Percentiles rank a stretch among this genome's conserved stretches.
Evolutionary conservation across 305 asterid genomes (phyloP).

Genomic region (Nicotiana rustica): DNA sequence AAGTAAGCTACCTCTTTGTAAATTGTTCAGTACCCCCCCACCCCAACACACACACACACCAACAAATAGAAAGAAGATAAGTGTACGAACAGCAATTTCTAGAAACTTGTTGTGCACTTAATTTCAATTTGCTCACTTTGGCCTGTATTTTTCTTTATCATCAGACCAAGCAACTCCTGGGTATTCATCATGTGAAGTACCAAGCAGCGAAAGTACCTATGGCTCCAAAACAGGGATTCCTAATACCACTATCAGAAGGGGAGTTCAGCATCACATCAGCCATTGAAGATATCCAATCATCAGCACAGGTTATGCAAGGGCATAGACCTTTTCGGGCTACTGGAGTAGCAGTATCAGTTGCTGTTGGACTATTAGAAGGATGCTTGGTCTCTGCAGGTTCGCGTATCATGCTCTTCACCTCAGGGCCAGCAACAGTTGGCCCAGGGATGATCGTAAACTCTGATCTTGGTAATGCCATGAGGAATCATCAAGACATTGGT

Average conservation of each 20-base stretch:
- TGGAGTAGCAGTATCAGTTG: slow-evolving; percentile 86
- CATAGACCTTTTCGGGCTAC: slow-evolving; percentile 82
- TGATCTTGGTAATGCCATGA: slow-evolving; percentile 60
- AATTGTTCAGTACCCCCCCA: not conserved
- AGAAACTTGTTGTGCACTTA: not conserved
- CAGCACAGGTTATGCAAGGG: slow-evolving; percentile 57
- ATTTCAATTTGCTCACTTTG: slow-evolving; percentile 24
- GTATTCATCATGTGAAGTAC: slow-evolving; percentile 65
- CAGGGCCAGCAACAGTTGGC: slow-evolving; percentile 92
- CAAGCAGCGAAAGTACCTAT: slow-evolving; percentile 64
- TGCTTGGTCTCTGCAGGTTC: slow-evolving; percentile 73
- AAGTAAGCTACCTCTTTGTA: slow-evolving; percentile 6
- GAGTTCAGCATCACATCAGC: slow-evolving; percentile 88
- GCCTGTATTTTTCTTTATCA: slow-evolving; percentile 30
- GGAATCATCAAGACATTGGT: slow-evolving; percentile 80
- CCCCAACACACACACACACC: no score
- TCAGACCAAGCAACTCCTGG: slow-evolving; percentile 66
- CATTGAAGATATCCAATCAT: slow-evolving; percentile 77
- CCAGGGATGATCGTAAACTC: slow-evolving; percentile 80
- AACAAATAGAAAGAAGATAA: not conserved
- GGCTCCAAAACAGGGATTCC: slow-evolving; percentile 68
- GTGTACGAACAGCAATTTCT: not conserved
- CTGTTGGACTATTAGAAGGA: slow-evolving; percentile 87
- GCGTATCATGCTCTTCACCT: slow-evolving; percentile 90
- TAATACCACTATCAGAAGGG: slow-evolving; percentile 72